Percentiles rank a stretch among this genome's conserved stretches.
These are phyloP conservation scores for Citrus hindsii DNA, from an alignment of 345 rosid species.

Conservation along the genomic window DNA sequence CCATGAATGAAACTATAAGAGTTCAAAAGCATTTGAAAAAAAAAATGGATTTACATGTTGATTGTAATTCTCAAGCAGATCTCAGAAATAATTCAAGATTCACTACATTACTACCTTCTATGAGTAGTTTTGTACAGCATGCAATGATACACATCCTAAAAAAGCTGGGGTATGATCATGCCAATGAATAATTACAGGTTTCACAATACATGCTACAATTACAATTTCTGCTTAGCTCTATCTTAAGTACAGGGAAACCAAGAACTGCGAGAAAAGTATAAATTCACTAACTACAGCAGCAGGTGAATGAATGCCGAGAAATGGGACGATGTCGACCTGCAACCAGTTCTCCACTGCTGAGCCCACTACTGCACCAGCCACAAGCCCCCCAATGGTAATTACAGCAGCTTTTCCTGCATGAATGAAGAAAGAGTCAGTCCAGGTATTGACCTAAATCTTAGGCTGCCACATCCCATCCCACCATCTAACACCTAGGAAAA, in stretches of 20 bases:
- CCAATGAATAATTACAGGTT: conserved; percentile 51
- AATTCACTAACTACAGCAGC: conserved; percentile 83
- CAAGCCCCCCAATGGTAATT: conserved; percentile 82
- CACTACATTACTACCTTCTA: conserved; percentile 16
- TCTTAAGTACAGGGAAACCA: conserved; percentile 76
- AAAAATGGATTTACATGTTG: neutral
- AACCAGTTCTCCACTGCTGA: conserved; percentile 88
- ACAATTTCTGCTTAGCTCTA: conserved; percentile 31
- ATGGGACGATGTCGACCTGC: conserved; percentile 93
- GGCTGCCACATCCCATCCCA: neutral
- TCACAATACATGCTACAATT: conserved; percentile 14
- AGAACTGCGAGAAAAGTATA: conserved; percentile 75
- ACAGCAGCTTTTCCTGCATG: conserved; percentile 84
- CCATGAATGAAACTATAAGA: neutral
- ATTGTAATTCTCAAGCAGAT: neutral
- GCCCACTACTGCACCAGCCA: conserved; percentile 94
- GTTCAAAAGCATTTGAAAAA: neutral
- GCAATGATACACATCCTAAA: conserved; percentile 44
- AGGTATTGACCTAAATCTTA: neutral
- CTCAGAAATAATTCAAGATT: neutral
- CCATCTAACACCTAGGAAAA: neutral
- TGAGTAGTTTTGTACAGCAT: conserved; percentile 46
- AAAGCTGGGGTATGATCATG: conserved; percentile 40
- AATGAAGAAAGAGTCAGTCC: neutral
- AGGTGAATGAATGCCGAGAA: conserved; percentile 82